Evolutionary conservation across 2,329 filamentous ascomycete species (phyloP), one percentile per base, ranked within the genome.

Genomic region (Fusarium sp.): DNA sequence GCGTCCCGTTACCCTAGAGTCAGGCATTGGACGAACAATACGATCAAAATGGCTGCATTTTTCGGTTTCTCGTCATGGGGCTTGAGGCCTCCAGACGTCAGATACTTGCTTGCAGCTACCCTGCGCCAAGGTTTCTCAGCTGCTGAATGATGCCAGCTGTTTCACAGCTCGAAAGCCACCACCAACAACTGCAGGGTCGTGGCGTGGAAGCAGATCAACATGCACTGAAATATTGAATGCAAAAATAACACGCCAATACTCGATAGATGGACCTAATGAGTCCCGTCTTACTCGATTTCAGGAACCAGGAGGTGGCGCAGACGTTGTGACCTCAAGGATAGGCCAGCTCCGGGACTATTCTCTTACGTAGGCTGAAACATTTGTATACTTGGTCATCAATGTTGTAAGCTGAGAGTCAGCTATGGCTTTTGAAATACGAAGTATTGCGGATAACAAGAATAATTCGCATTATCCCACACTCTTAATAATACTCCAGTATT

Each of bases 1-100:
- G 10, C 39, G 14, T 20, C 41, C 3, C 27, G 34, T 32, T 76
- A 74, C 67, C 70, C 64, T 74, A 41, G 58, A 76, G 58, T 18
- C 27, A 56, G 13, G 18, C 30, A 27, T 45, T 56, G 16, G 37
- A 64, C 35, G 3, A 7, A 16, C 7, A 10, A 43, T 27, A 50
- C 34, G 27, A 20, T n/a, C 16, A 34, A 25, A 62, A 45, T 25
- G 45, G 20, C 41, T 50, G 20, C 57, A 41, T 41, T 13, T 43
- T 60, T 60, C 35, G 27, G 18, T 9, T 30, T 50, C 25, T 30
- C 45, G 25, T 50, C 45, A 50, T 30, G 25, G 45, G 45, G 48
- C 48, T 52, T 52, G 48, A 52, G 48, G 48, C 48, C 48, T 52
- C 48, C 48, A 32, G n/a, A 32, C 11, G 48, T 32, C 20, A 10